These are phyloP conservation scores for Boletus fagicola DNA, from an alignment of 768 basidiomycete species.

Conservation along the genomic window DNA sequence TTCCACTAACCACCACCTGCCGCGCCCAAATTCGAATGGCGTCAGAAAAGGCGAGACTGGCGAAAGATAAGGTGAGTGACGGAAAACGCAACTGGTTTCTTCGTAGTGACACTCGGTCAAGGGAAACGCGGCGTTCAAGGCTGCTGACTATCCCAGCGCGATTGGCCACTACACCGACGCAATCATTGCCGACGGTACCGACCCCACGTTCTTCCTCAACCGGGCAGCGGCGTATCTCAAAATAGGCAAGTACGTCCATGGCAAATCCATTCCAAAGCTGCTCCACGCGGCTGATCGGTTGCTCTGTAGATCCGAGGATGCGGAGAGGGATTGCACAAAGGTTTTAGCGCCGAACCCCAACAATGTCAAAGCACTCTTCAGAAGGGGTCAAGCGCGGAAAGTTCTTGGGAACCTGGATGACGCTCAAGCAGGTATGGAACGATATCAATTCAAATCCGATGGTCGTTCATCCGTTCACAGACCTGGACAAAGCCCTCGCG, in stretches of 20 bases:
- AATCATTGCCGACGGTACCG: slow-evolving; percentile 62
- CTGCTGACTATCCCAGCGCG: slow-evolving; percentile 71
- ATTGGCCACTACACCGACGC: slow-evolving; percentile 87
- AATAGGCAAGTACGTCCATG: slow-evolving; percentile 81
- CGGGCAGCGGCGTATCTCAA: slow-evolving; percentile 91
- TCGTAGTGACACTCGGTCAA: slow-evolving; percentile 29
- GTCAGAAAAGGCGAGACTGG: slow-evolving; percentile 35
- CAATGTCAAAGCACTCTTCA: slow-evolving; percentile 79
- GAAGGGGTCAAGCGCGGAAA: slow-evolving; percentile 71
- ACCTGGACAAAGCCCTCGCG: slow-evolving; percentile 55
- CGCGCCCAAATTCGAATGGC: slow-evolving; percentile 23
- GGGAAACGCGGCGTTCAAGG: slow-evolving; percentile 89
- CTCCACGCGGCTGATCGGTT: slow-evolving; percentile 3
- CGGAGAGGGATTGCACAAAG: slow-evolving; percentile 73
- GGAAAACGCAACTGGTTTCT: not conserved
- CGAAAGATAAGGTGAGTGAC: slow-evolving; percentile 32
- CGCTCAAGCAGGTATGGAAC: slow-evolving; percentile 54
- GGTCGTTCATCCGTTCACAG: slow-evolving; percentile 37
- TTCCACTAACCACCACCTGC: slow-evolving; percentile 8
- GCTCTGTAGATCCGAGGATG: slow-evolving; percentile 64
- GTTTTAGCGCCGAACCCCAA: slow-evolving; percentile 52
- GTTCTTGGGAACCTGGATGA: slow-evolving; percentile 53
- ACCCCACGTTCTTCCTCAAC: slow-evolving; percentile 82
- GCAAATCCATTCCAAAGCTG: not conserved
- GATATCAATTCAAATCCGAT: not conserved